phyloP scores from a whole-genome alignment of 352 stramenopile species.

The Globisporangium paroecandrum region DNA sequence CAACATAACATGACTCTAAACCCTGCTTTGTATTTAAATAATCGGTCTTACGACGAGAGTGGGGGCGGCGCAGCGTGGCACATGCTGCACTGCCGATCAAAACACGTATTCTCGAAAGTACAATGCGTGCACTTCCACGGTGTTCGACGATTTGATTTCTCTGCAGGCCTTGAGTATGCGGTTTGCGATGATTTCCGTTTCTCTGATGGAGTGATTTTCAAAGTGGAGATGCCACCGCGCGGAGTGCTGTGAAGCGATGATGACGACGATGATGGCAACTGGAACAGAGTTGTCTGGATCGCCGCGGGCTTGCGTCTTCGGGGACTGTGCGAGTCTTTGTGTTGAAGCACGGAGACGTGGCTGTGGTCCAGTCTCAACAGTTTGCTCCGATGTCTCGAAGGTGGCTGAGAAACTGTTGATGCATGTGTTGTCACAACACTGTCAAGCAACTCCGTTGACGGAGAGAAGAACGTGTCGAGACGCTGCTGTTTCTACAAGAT shows the following conservation, averaged over 20 bases:
- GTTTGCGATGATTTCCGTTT: conserved; percentile 3
- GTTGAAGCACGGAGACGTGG: conserved; percentile 13
- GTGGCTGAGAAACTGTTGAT: neutral
- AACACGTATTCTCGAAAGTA: conserved; percentile 77
- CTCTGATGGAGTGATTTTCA: conserved; percentile 5
- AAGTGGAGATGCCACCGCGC: neutral
- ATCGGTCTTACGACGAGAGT: conserved; percentile 18
- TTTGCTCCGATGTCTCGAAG: conserved; percentile 7
- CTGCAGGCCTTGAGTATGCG: neutral
- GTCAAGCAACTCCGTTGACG: conserved; percentile 7
- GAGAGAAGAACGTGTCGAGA: conserved; percentile 38
- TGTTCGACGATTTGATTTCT: conserved; percentile 18
- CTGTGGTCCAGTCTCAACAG: conserved; percentile 24
- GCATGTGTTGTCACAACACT: neutral
- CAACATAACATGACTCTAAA: conserved; percentile 9
- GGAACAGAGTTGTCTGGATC: conserved; percentile 38
- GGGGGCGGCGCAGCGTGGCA: conserved; percentile 31
- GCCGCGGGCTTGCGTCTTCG: conserved; percentile 23
- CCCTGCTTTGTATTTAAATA: conserved; percentile 9
- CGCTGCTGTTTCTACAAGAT: conserved; percentile 35
- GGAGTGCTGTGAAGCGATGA: conserved; percentile 12
- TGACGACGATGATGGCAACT: conserved; percentile 18
- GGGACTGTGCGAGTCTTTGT: conserved; percentile 30
- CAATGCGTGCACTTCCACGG: conserved; percentile 57
- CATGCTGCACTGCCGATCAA: conserved; percentile 68